Evolutionary conservation across 2,329 filamentous ascomycete genomes (phyloP), one percentile per base, ranked within the genome.

Genomic region (Proliferodiscus dingleyae): DNA sequence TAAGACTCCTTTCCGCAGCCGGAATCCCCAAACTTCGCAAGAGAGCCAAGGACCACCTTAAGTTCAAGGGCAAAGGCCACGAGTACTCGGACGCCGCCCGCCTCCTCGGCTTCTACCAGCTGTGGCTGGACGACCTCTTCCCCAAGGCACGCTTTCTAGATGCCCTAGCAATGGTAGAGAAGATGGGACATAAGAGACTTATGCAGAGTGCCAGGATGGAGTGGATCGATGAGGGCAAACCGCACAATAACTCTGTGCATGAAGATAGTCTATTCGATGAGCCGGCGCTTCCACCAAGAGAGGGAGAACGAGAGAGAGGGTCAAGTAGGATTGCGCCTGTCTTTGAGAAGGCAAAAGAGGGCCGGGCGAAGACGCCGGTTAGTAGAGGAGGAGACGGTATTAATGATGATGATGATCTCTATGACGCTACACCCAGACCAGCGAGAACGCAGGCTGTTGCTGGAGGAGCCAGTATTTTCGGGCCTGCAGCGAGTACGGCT

Each of bases 111-210:
- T 87, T 94, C 63, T 98, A 97, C 63, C 93, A 97, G 64, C 68
- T 95, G 45, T 98, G 93, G 93, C 84, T 98, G 2, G 91, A 98
- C 66, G 89, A 96, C 61, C 73, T 98, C 10, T 98, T 90, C 61
- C 93, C 93, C 10, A 89, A 94, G 61, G 93, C 91, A 4, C 91
- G 89, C 61, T 98, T 98, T 61, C 78, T 87, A 38, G 93, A 98
- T 60, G 93, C 87, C 2, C 71, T 97, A 5, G 71, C 76, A 30
- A 95, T 97, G 72, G 87, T 97, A 2, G 93, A 98, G 65, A 96
- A 95, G 67, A 74, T 89, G 1, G 93, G 93, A 1, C 93, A 96
- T 66, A 88, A 85, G 58, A 90, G 87, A 62, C 73, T 75, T 11
- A 76, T 97, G 63, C 79, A 87, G 53, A 76, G 80, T 24, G 85